These are phyloP conservation scores for Epichloe sibirici DNA, from an alignment of 2,329 filamentous ascomycete species.

Conservation along the genomic window DNA sequence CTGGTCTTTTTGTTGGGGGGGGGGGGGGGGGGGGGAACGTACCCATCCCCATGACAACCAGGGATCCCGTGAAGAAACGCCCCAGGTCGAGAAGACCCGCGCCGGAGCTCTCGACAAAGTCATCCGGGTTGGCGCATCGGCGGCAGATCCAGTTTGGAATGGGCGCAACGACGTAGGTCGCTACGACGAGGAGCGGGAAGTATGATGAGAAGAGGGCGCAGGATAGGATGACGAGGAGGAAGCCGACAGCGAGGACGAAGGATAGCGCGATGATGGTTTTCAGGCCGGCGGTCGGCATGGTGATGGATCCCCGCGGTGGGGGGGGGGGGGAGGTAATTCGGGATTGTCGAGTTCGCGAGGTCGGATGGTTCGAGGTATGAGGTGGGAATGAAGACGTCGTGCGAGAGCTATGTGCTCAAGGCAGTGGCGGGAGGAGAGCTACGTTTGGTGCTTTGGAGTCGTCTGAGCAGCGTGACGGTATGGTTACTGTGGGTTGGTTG, in stretches of 20 bases:
- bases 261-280: constrained; percentile 99
- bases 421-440: too few relatives aligned
- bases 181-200: constrained; percentile 89
- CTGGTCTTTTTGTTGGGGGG: too few relatives aligned
- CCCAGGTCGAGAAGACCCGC: constrained; percentile 86
- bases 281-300: constrained; percentile 69
- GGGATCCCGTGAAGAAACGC: constrained; percentile 84
- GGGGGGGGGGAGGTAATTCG: background rate
- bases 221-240: constrained; percentile 96
- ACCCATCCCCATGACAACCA: constrained; percentile 98
- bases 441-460: too few relatives aligned
- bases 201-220: constrained; percentile 92
- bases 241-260: constrained; percentile 96
- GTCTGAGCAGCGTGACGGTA: too few relatives aligned
- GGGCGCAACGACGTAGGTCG: constrained; percentile 86
- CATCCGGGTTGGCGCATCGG: constrained; percentile 81
- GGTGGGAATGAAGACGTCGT: too few relatives aligned
- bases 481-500: too few relatives aligned
- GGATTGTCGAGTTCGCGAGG: background rate
- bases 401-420: too few relatives aligned
- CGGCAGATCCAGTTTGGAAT: constrained; percentile 94
- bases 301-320: constrained; percentile 18
- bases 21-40: constrained; percentile 31
- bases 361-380: background rate
- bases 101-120: constrained; percentile 79